Evolutionary conservation across 345 rosid genomes (phyloP).

Genomic region (Gossypium turneri): DNA sequence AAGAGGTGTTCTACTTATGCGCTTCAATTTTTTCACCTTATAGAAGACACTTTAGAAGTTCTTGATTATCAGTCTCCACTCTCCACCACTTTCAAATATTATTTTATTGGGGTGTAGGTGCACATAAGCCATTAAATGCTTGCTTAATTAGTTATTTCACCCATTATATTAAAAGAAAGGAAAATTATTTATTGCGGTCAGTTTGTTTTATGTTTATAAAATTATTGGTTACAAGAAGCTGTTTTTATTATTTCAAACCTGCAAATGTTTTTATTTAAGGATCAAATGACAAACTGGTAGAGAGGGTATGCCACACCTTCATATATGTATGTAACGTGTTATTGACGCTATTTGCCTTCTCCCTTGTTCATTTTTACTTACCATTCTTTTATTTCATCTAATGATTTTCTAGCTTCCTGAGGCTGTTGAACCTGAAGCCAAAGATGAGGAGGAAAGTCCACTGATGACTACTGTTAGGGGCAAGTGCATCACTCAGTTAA

Average conservation of each 20-base stretch:
- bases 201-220: not conserved
- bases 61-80: not conserved
- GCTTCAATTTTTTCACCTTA: not conserved
- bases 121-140: not conserved
- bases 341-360: not conserved
- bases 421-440: slow-evolving; percentile 41
- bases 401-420: slow-evolving; percentile 39
- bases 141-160: not conserved
- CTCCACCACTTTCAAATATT: not conserved
- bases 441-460: slow-evolving; percentile 61
- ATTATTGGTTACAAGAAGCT: not conserved
- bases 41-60: slow-evolving; percentile 1
- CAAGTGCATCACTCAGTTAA: slow-evolving; percentile 64
- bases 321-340: not conserved
- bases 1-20: not conserved
- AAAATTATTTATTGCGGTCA: not conserved
- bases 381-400: not conserved
- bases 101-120: not conserved
- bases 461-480: slow-evolving; percentile 56
- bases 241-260: not conserved
- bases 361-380: not conserved
- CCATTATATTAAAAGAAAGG: not conserved
- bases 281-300: not conserved
- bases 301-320: not conserved
- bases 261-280: not conserved